Base-by-base conservation (phyloP, 2,329 filamentous ascomycete genomes). In the Fusarium anthophilum region DNA sequence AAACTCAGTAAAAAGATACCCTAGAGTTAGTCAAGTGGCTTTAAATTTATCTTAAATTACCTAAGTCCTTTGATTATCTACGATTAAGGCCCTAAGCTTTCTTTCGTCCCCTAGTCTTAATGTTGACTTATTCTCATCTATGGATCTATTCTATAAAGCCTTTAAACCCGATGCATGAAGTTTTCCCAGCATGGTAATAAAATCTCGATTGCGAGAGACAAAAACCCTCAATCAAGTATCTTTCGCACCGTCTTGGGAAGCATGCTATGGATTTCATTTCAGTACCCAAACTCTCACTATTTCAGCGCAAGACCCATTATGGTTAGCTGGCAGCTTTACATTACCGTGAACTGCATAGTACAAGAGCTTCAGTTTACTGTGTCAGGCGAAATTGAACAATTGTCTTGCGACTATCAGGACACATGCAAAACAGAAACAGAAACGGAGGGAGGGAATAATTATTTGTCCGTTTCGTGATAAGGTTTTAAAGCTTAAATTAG, bases 31-130 rank as follows among this genome's bases (percentile, higher is more conserved):
- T 35, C 15, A 35, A 35, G 0, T 15, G 3, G 15, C 32, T 7
- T 15, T 35, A 15, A 15, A 35, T 15, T 3, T 35, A 15, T 35
- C 0, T 3, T 35, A 8, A n/a, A 4, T 41, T 2, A n/a, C 22
- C 0, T 6, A n/a, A 4, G 8, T 8, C 0, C 7, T n/a, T 22
- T 22, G n/a, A 8, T 41, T 13, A n/a, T 22, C 13, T 1, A 5
- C 7, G 2, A 41, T 22, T 5, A 22, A 2, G 4, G 4, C 5
- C 22, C 0, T 13, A 2, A 41, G 13, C 6, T 15, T 20, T n/a
- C 14, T 24, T 10, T 15, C 41, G 3, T 24, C 5, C 14, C 14
- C 3, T 11, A 6, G 6, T 1, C 14, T 35, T 35, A 8, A 35
- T 15, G 3, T 17, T 37, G 17, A 2, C 18, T 37, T 1, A 37